phyloP scores from a whole-genome alignment of 257 asterid species.

The Coffea eugenioides region DNA sequence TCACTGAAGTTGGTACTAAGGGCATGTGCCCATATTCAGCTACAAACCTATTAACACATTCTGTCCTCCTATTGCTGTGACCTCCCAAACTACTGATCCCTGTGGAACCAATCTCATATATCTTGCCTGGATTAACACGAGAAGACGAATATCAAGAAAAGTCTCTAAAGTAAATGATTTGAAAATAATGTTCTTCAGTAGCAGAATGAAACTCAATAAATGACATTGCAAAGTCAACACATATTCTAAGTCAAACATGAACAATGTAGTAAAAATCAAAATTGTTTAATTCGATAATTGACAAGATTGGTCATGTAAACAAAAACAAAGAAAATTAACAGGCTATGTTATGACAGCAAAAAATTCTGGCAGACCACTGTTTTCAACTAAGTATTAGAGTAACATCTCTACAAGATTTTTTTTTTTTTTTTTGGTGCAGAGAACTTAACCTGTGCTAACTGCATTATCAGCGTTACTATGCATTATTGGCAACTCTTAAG shows the following conservation, averaged over 20 bases:
- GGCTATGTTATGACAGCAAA: neutral
- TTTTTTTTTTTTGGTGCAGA: too few species aligned
- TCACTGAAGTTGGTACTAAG: slow-evolving; percentile 63
- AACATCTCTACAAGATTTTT: too few species aligned
- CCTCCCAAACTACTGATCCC: slow-evolving; percentile 94
- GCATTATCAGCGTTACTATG: neutral
- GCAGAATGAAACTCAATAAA: neutral
- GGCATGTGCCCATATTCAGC: slow-evolving; percentile 64
- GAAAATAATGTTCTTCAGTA: neutral
- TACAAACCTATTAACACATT: slow-evolving; percentile 61
- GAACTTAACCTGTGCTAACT: neutral
- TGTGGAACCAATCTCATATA: slow-evolving; percentile 75
- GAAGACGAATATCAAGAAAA: neutral
- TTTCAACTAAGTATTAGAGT: neutral
- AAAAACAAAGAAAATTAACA: neutral
- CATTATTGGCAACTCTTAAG: neutral
- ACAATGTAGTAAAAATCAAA: neutral
- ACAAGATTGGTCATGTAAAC: neutral
- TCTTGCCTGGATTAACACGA: slow-evolving; percentile 48
- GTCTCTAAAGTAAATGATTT: neutral
- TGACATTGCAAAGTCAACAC: neutral
- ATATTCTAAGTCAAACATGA: neutral
- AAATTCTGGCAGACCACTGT: neutral
- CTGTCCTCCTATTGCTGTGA: slow-evolving; percentile 59
- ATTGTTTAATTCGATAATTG: neutral